phyloP scores from a whole-genome alignment of 1,284 basidiomycete species.

The Cryptococcus amylolentus region DNA sequence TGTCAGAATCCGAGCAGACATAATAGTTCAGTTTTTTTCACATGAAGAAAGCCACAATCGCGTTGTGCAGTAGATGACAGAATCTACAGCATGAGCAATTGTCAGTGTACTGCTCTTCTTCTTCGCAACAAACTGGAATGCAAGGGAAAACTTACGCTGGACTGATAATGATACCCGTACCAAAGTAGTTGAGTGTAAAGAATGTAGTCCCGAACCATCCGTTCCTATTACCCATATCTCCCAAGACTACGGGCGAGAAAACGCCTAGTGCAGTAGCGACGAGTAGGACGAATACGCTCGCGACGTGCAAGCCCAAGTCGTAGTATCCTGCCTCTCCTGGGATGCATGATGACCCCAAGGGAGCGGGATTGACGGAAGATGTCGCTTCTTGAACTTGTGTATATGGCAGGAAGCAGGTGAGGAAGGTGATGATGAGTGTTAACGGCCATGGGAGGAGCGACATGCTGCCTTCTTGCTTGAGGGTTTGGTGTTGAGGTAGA shows the following conservation, averaged over 20 bases:
- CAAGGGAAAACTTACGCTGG: constrained; percentile 6
- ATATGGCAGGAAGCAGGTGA: no score
- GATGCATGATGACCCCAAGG: not conserved
- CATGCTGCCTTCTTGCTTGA: no score
- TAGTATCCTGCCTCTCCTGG: constrained; percentile 1
- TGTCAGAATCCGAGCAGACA: not conserved
- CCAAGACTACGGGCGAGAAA: constrained; percentile 6
- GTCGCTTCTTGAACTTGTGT: no score
- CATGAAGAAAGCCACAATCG: constrained; percentile 11
- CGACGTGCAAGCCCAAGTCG: constrained; percentile 5
- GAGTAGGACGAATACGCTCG: constrained; percentile 11
- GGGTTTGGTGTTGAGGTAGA: no score
- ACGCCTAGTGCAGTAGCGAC: constrained; percentile 9
- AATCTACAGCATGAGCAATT: constrained; percentile 1
- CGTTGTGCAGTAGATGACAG: constrained; percentile 10
- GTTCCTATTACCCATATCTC: not conserved
- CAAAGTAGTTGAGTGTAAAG: constrained; percentile 9
- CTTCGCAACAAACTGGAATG: no score
- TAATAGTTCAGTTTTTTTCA: not conserved
- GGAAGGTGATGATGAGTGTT: no score
- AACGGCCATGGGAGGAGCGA: no score
- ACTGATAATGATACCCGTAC: constrained; percentile 9
- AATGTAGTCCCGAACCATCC: constrained; percentile 1
- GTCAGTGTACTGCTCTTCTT: not conserved
- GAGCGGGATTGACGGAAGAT: not conserved